phyloP scores from a whole-genome alignment of 148 eudicot genomes.

The Camellia granthamiana region DNA sequence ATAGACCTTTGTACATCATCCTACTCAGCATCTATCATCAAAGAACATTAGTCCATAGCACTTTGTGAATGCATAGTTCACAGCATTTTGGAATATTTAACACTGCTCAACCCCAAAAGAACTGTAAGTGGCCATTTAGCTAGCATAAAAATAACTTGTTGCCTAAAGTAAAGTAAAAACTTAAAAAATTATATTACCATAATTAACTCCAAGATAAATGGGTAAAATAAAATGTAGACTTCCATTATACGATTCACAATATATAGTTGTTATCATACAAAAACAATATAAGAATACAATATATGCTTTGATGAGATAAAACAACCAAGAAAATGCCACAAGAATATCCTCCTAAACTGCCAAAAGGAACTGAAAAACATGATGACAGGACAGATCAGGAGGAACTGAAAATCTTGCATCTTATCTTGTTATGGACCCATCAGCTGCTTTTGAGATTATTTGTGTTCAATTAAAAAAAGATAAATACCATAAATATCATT shows the following conservation, averaged over 20 bases:
- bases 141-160: neutral
- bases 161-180: neutral
- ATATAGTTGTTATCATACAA: neutral
- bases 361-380: neutral
- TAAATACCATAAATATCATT: neutral
- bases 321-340: neutral
- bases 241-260: too few relatives aligned
- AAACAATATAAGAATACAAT: neutral
- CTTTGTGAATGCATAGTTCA: neutral
- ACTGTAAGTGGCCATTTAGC: neutral
- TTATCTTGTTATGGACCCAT: neutral
- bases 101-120: neutral
- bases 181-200: neutral
- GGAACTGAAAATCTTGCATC: neutral
- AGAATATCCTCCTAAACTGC: neutral
- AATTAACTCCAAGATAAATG: neutral
- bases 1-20: neutral
- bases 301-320: neutral
- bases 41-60: neutral
- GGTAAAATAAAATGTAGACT: neutral
- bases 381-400: neutral
- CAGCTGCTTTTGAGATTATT: neutral
- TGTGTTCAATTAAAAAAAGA: neutral
- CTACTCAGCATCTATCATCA: neutral
- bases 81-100: neutral